Percentiles rank a stretch among this genome's conserved stretches.
phyloP scores from a whole-genome alignment of 2,329 filamentous ascomycete species.

The Oidium heveae region DNA sequence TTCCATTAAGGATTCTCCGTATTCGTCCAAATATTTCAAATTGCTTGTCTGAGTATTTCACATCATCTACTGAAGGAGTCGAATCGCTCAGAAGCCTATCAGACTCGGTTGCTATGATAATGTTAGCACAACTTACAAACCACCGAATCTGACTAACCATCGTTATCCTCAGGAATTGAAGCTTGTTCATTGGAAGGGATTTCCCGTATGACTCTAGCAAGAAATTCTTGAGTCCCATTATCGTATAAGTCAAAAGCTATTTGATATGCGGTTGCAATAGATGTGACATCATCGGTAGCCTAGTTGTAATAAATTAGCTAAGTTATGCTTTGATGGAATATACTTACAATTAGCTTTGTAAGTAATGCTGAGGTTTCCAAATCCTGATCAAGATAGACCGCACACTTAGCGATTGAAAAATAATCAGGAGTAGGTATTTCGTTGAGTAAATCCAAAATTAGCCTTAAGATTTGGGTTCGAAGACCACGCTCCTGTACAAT shows the following conservation, averaged over 20 bases:
- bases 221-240: constrained; percentile 92
- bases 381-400: constrained; percentile 83
- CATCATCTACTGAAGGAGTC: constrained; percentile 16
- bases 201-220: constrained; percentile 66
- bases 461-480: constrained; percentile 57
- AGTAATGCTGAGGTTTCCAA: constrained; percentile 76
- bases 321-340: neutral
- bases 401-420: constrained; percentile 93
- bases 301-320: constrained; percentile 20
- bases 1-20: constrained; percentile 52
- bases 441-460: constrained; percentile 87
- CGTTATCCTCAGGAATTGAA: constrained; percentile 17
- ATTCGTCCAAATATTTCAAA: constrained; percentile 36
- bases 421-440: constrained; percentile 85
- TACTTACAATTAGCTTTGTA: constrained; percentile 38
- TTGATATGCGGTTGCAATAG: constrained; percentile 75
- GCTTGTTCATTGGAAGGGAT: constrained; percentile 33
- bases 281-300: constrained; percentile 37
- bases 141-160: constrained; percentile 9
- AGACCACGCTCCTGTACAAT: constrained; percentile 83
- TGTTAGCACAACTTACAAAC: constrained; percentile 1
- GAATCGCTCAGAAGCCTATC: constrained; percentile 31
- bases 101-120: constrained; percentile 15
- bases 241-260: constrained; percentile 97
- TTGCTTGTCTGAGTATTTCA: constrained; percentile 22